phyloP scores from a whole-genome alignment of 2,329 filamentous ascomycete species.

The Aspergillus glaucus region DNA sequence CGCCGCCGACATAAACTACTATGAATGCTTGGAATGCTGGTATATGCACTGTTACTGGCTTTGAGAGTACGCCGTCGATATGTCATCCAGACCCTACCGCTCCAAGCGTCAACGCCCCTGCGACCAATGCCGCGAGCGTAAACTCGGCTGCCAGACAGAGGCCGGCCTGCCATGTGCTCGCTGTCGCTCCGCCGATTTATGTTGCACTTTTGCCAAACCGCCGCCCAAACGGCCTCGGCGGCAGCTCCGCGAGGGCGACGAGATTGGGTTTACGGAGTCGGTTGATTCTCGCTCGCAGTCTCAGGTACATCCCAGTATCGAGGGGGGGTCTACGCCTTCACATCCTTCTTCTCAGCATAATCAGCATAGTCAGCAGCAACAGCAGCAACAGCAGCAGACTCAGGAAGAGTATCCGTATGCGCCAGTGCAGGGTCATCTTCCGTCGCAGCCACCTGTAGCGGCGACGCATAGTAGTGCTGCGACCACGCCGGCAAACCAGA shows the following conservation, averaged over 20 bases:
- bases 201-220: conserved; percentile 20
- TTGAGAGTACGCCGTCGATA: background rate
- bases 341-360: background rate
- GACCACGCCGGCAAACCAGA: conserved; percentile 8
- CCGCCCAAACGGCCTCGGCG: conserved; percentile 17
- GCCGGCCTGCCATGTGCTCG: conserved; percentile 19
- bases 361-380: background rate
- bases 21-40: background rate
- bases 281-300: background rate
- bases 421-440: background rate
- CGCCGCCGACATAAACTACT: background rate
- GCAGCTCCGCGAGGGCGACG: conserved; percentile 1
- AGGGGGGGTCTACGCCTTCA: background rate
- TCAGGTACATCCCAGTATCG: background rate
- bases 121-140: conserved; percentile 27
- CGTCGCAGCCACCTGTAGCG: background rate
- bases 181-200: conserved; percentile 17
- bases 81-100: conserved; percentile 23
- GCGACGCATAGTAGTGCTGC: conserved; percentile 5
- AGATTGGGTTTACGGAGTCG: background rate
- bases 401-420: background rate
- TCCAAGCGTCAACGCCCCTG: conserved; percentile 30
- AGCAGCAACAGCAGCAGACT: background rate
- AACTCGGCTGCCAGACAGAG: conserved; percentile 24
- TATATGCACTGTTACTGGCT: background rate